Conservation (phyloP, 2,329 filamentous ascomycete species). For the Microascus cirrosus region DNA sequence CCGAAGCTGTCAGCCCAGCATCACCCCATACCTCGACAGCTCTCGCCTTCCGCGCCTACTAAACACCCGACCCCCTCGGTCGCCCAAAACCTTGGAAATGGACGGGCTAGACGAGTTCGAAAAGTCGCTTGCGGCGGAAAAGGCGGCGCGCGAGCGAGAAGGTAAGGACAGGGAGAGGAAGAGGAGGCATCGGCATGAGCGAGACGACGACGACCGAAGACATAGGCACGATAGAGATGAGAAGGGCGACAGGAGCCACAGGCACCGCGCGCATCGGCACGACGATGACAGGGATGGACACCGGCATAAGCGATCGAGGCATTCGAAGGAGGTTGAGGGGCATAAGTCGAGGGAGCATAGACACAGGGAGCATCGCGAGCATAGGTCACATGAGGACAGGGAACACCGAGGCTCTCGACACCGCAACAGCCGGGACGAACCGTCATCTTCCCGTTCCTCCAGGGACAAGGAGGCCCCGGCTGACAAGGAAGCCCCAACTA, state of each 20-base stretch:
- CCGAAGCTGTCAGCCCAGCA: not conserved
- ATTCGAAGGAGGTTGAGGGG: not conserved
- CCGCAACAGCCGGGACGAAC: constrained; percentile 14
- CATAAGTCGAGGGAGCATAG: constrained; percentile 11
- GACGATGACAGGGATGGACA: constrained; percentile 21
- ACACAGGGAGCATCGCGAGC: constrained; percentile 3
- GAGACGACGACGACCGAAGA: constrained; percentile 24
- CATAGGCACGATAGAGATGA: no score
- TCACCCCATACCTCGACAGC: not conserved
- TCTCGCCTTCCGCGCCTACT: not conserved
- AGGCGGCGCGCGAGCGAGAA: constrained; percentile 34
- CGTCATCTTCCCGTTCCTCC: constrained; percentile 21
- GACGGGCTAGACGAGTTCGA: constrained; percentile 63
- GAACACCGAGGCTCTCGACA: constrained; percentile 21
- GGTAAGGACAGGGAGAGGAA: constrained; percentile 14
- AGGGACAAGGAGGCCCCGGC: constrained; percentile 32
- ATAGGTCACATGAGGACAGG: constrained; percentile 12
- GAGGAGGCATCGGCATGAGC: constrained; percentile 16
- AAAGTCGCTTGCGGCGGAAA: constrained; percentile 58
- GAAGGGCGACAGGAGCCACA: no score
- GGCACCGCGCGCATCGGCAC: constrained; percentile 25
- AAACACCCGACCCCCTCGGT: not conserved
- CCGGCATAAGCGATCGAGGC: constrained; percentile 7
- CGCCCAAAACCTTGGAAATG: not conserved
- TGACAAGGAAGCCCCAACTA: constrained; percentile 13